Base-by-base conservation (phyloP, 768 basidiomycete species). In the Boletus speciosus region DNA sequence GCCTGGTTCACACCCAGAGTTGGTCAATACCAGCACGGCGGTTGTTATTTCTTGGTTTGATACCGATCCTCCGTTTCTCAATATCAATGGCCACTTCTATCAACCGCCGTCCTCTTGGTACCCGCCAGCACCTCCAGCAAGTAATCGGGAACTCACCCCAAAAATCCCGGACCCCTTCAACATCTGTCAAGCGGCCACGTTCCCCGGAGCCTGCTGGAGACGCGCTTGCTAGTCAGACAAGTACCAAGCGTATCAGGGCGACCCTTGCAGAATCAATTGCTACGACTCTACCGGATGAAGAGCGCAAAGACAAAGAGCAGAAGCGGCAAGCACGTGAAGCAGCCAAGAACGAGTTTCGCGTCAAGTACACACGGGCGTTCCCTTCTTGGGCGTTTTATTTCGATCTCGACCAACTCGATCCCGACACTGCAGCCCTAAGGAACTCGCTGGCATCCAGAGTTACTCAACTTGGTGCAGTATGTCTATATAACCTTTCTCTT, bases 341-440 rank as follows among this genome's bases (percentile, higher is more conserved):
- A 55, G 77, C 77, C 59, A 81, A 85, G 57, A 74, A 76, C 5
- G 87, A 90, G 61, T 98, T 93, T 75, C 83, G 81, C 64, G 72
- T 82, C 45, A 97, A 93, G 75, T 98, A 93, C 71, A 81, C 79
- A 51, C 82, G 82, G 48, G 90, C 89, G 21, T 97, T 98, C 73
- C 92, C 92, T 2, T 73, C 71, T 25, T 93, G 87, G 77, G 81
- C 77, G 16, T 96, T 98, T 71, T 88, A 92, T 71, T 88, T 98
- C 66, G 93, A 97, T 66, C 70, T 84, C 55, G 79, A 82, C 61
- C 62, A 71, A 39, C 74, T 73, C 31, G 72, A 75, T 47, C 70
- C 73, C 19, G 69, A 70, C 44, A 63, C 60, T 25, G 70, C 73
- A 19, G 60, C 68, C 11, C 68, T 70, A 43, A 73, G 71, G 61